Base-by-base conservation (phyloP, 345 rosid species). In the Mercurialis annua region DNA sequence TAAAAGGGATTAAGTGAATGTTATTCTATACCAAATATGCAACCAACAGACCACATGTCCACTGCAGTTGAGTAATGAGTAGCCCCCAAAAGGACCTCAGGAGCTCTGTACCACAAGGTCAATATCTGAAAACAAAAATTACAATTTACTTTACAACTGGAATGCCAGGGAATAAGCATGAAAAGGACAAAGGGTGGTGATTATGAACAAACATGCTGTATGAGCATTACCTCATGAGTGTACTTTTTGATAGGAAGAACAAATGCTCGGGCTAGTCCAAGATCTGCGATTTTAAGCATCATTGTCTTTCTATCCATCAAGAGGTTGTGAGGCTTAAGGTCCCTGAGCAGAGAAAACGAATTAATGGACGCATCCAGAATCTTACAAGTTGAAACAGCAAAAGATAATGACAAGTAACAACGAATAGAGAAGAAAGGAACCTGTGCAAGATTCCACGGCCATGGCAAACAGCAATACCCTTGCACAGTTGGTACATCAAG, bases 61-160 rank as follows among this genome's bases (percentile, higher is more conserved):
- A 94, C 97, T 18, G 96, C 95, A 47, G 96, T 89, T 68, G 99
- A 94, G 83, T 94, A 94, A 76, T 91, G 98, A 20, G 96, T 94
- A 17, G 92, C 86, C 11, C 97, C 99, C 71, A 94, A 60, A 59
- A 94, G 96, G 73, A 94, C 97, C 70, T 94, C 99, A 10, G 98
- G 98, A 67, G 98, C 88, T 83, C 98, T 84, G 62, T 93, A 90
- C 98, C 98, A 93, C 5, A 93, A 83, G 20, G 98, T 93, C 73
- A 93, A 77, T 60, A 93, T 93, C 98, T 88, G 83, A 46, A n/a
- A 68, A 68, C 61, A 40, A 10, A 58, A 3, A 64, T 64, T 7
- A 33, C 23, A 17, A 15, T 6, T 61, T 14, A 7, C 46, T 55
- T 66, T 53, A 20, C 15, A 33, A 53, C 16, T 46, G 26, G 1